These are phyloP conservation scores for Cryptococcus amylolentus DNA, from an alignment of 1,284 basidiomycete genomes.

Conservation along the genomic window DNA sequence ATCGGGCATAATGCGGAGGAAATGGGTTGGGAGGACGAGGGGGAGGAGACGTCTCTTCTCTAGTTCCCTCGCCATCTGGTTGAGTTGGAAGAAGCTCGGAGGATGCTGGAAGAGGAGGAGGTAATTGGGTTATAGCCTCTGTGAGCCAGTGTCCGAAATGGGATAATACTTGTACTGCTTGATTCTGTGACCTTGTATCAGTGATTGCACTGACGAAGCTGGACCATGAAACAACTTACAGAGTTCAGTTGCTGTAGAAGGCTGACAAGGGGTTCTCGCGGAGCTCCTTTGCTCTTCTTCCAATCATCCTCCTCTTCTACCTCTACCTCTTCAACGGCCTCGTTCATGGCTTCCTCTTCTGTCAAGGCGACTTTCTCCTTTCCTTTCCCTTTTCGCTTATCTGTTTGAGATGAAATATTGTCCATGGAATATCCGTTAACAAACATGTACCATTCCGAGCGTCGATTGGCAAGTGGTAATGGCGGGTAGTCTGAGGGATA, in stretches of 20 bases:
- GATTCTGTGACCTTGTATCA: constrained; percentile 11
- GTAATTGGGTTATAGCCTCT: constrained; percentile 15
- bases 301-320: constrained; percentile 10
- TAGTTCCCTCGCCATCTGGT: not conserved
- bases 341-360: constrained; percentile 18
- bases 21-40: constrained; percentile 1
- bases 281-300: constrained; percentile 9
- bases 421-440: constrained; percentile 16
- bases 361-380: constrained; percentile 13
- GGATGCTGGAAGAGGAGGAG: constrained; percentile 9
- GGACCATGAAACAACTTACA: constrained; percentile 4
- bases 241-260: constrained; percentile 25
- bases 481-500: constrained; percentile 19
- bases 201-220: not conserved
- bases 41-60: not conserved
- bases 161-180: constrained; percentile 22
- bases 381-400: not conserved
- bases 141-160: constrained; percentile 25
- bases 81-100: constrained; percentile 17
- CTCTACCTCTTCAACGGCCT: constrained; percentile 13
- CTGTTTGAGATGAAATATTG: not conserved
- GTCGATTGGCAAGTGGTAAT: constrained; percentile 11
- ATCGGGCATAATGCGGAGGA: constrained; percentile 60
- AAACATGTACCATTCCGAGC: constrained; percentile 21
- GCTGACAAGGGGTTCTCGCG: constrained; percentile 34